Evolutionary conservation across 1,139 yeast genomes (phyloP), one percentile per base, ranked within the genome.

Genomic region (Candida pseudoviswanathii): DNA sequence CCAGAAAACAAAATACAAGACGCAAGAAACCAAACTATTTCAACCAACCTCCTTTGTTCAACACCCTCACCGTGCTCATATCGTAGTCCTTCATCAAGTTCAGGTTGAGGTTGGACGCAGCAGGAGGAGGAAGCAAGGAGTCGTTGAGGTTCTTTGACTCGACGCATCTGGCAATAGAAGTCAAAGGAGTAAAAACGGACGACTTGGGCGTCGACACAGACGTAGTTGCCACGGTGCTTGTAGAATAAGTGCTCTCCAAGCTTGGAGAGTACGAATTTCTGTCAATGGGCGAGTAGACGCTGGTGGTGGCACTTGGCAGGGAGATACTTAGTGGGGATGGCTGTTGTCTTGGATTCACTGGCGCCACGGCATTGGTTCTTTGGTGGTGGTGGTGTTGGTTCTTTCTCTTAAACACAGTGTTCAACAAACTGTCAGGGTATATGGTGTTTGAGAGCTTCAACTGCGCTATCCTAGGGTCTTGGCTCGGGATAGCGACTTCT

Each of bases 391-490:
- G 47, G 10, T 40, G 46, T 31, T 43, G 44, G 10, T 39, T 42
- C 16, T 44, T 44, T 38, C 43, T 44, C 27, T 40, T 41, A 30
- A 29, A 38, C 9, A 25, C 29, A n/a, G 30, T 37, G 27, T 45
- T 40, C 10, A 63, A 51, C 39, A 63, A 54, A 47, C 58, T 61
- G 30, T 63, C 64, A 30, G 63, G 66, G 45, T 64, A 64, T 26
- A 60, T 50, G 16, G 53, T 50, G 3, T 54, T 55, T 44, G 64
- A 57, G 11, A 64, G 55, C 11, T 48, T 50, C 27, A 66, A 54
- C 36, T 58, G 52, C 41, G 55, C 58, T 34, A 66, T 50, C 25
- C 50, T 45, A 0, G 64, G 57, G 47, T 66, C 70, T 1, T 48
- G 41, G 5, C 62, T 48, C 2, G 70, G 69, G 31, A 45, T 37